Conservation (phyloP, 2,329 filamentous ascomycete species). For the Dothideomycetes sp. region DNA sequence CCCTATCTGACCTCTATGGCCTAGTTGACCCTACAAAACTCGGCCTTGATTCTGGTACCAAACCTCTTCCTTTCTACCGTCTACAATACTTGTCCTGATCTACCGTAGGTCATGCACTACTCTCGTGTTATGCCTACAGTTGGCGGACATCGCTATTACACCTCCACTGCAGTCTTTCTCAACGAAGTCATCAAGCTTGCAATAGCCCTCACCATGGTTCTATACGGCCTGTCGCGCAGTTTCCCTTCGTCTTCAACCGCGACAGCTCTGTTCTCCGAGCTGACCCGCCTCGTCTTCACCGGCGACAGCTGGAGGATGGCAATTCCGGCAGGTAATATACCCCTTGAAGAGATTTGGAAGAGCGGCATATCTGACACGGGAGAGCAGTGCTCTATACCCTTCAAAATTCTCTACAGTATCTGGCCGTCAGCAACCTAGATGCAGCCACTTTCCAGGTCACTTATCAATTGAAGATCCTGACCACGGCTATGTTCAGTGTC, state of each 20-base stretch:
- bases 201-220: slow-evolving; percentile 74
- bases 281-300: slow-evolving; percentile 73
- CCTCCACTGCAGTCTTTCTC: slow-evolving; percentile 87
- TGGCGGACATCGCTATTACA: slow-evolving; percentile 79
- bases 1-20: slow-evolving; percentile 20
- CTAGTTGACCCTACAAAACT: slow-evolving; percentile 73
- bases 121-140: slow-evolving; percentile 83
- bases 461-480: slow-evolving; percentile 90
- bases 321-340: too few species aligned
- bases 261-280: slow-evolving; percentile 68
- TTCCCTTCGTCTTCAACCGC: slow-evolving; percentile 71
- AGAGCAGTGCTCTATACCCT: slow-evolving; percentile 76
- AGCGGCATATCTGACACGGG: too few species aligned
- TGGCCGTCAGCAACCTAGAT: slow-evolving; percentile 82
- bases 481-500: slow-evolving; percentile 80
- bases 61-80: not conserved
- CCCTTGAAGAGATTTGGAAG: too few species aligned
- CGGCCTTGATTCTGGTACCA: slow-evolving; percentile 61
- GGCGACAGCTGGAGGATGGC: slow-evolving; percentile 92
- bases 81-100: not conserved
- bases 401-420: slow-evolving; percentile 89
- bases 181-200: slow-evolving; percentile 87
- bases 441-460: slow-evolving; percentile 89
- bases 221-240: slow-evolving; percentile 75
- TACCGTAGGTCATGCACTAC: slow-evolving; percentile 95